Evolutionary conservation across 2,329 filamentous ascomycete species (phyloP).

Genomic region (Albophoma yamanashiensis): DNA sequence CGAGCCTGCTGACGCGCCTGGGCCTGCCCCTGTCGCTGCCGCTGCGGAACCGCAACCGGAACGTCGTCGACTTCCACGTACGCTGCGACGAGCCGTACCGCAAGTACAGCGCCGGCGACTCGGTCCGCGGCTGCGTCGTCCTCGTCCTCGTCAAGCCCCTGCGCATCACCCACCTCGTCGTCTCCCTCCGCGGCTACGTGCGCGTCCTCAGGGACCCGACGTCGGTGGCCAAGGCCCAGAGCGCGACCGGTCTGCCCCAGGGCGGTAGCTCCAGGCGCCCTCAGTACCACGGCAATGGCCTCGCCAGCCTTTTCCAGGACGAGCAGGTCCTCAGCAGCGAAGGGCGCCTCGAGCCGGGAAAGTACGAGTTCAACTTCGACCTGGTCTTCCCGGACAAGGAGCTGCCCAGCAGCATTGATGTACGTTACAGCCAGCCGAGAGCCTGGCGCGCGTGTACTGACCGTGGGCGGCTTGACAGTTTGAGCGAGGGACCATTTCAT

Average conservation of each 20-base stretch:
- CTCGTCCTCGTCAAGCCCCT: constrained; percentile 64
- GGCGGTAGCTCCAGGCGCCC: constrained; percentile 26
- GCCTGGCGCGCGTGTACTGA: constrained; percentile 1
- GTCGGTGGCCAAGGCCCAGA: constrained; percentile 40
- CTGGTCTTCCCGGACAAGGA: constrained; percentile 57
- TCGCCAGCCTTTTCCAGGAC: constrained; percentile 74
- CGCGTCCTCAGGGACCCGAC: constrained; percentile 65
- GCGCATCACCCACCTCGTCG: constrained; percentile 69
- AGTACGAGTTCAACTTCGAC: constrained; percentile 72
- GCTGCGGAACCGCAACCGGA: constrained; percentile 44
- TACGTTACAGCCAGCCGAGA: constrained; percentile 35
- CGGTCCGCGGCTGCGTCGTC: constrained; percentile 62
- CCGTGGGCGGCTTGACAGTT: constrained; percentile 49
- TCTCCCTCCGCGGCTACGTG: constrained; percentile 68
- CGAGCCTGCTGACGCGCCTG: constrained; percentile 40
- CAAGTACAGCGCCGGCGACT: constrained; percentile 64
- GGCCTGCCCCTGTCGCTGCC: constrained; percentile 37
- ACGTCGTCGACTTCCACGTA: constrained; percentile 70
- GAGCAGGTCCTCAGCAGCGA: constrained; percentile 72
- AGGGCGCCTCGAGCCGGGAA: constrained; percentile 60
- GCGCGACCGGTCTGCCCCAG: constrained; percentile 29
- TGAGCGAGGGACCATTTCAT: constrained; percentile 85
- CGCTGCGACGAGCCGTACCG: constrained; percentile 67
- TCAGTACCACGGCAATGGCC: constrained; percentile 63
- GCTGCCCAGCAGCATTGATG: constrained; percentile 88